Base-by-base conservation (phyloP, 306 rosid species). In the Vigna nakashimae region DNA sequence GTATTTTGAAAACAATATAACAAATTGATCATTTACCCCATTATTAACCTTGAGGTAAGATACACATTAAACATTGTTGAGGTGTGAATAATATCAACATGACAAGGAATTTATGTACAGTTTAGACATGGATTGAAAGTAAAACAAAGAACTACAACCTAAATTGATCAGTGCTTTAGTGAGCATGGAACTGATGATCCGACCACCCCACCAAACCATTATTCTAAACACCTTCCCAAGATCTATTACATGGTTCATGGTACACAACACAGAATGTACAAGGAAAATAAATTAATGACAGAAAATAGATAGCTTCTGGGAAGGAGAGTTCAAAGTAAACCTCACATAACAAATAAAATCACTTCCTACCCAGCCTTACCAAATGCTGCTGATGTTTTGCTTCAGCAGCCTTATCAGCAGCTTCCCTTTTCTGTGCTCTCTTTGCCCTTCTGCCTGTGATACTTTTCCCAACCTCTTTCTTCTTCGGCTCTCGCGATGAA, bases 351-450 rank as follows among this genome's bases (percentile, higher is more conserved):
- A 36, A 46, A n/a, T 66, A 55, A 49, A 75, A 71, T 84, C 82
- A 90, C 69, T 84, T 86, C 76, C 93, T 82, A 16, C 93, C 96
- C 49, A 93, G 72, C 88, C 91, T 87, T 16, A 76, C 74, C 83
- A 88, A 20, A 85, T 86, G 99, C 57, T 89, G 86, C 84, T 85
- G 86, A 73, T 95, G 98, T 77, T 92, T 95, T 0, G 74, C 93
- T 60, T 92, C 96, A 2, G 97, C 98, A 0, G 97, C 98, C 82
- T 88, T 89, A 73, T 91, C 94, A 1, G 96, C 97, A 45, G 93
- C 98, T 83, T 96, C 98, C 5, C 96, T 91, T 79, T 91, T 96
- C 65, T 82, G 71, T 2, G 98, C 94, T 74, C 98, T 84, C 81
- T 92, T 96, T 2, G 99, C 98, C 11, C 97, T 86, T 49, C 98